phyloP scores from a whole-genome alignment of 768 basidiomycete genomes.

The Cubamyces lactineus region DNA sequence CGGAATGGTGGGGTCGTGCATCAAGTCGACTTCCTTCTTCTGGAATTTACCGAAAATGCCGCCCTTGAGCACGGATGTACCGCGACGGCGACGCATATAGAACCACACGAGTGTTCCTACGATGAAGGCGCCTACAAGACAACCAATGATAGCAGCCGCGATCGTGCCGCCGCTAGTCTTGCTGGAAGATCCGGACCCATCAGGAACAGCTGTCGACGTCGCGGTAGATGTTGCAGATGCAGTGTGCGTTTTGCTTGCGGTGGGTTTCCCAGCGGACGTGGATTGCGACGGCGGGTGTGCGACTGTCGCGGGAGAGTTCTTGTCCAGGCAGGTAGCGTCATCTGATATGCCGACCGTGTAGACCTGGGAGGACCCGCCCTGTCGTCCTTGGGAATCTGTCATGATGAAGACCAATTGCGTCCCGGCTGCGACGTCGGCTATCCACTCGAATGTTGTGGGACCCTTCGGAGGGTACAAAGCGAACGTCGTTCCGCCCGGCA shows the following conservation, averaged over 20 bases:
- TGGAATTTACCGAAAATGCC: slow-evolving; percentile 15
- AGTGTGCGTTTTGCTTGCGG: not conserved
- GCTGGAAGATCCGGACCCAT: slow-evolving; percentile 12
- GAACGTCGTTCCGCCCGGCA: slow-evolving; percentile 32
- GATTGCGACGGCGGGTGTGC: slow-evolving; percentile 26
- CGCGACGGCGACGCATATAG: slow-evolving; percentile 24
- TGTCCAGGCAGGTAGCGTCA: slow-evolving; percentile 31
- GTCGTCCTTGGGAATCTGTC: slow-evolving; percentile 32
- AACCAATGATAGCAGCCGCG: slow-evolving; percentile 29
- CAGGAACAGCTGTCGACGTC: slow-evolving; percentile 10
- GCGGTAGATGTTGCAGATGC: slow-evolving; percentile 16
- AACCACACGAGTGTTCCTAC: slow-evolving; percentile 27
- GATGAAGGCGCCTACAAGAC: slow-evolving; percentile 27
- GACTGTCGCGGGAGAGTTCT: slow-evolving; percentile 29
- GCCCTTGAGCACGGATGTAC: slow-evolving; percentile 1
- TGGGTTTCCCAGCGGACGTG: slow-evolving; percentile 50
- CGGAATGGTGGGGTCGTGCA: slow-evolving; percentile 14
- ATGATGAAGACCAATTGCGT: slow-evolving; percentile 31
- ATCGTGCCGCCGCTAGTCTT: slow-evolving; percentile 24
- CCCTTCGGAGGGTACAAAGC: slow-evolving; percentile 30
- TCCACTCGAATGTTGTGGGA: slow-evolving; percentile 30
- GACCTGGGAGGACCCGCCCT: slow-evolving; percentile 31
- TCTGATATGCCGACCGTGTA: slow-evolving; percentile 25
- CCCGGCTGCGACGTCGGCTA: slow-evolving; percentile 27
- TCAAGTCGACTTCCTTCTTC: slow-evolving; percentile 23